A percentile compares a stretch with the other conserved stretches of the same genome.
These are phyloP conservation scores for Salvia hispanica DNA, from an alignment of 257 asterid species.

Conservation along the genomic window DNA sequence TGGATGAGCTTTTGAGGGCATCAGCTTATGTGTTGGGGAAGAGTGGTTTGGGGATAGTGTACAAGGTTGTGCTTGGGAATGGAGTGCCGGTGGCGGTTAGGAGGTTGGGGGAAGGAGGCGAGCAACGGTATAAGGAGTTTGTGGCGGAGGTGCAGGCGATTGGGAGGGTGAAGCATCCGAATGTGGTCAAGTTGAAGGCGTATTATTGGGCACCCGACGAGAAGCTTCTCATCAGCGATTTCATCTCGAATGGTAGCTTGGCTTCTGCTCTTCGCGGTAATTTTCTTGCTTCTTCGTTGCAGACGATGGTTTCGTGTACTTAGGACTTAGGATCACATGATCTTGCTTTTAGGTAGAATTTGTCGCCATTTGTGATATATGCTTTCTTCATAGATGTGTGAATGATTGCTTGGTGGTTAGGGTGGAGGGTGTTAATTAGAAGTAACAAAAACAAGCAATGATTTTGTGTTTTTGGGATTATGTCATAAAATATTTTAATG, in stretches of 20 bases:
- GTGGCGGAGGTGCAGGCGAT: slow-evolving; percentile 87
- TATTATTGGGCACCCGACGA: slow-evolving; percentile 98
- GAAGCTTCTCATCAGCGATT: slow-evolving; percentile 94
- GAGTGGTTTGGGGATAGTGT: slow-evolving; percentile 93
- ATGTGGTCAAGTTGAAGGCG: slow-evolving; percentile 82
- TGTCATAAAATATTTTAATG: too few species aligned
- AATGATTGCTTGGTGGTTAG: slow-evolving; percentile 22
- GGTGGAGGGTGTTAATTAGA: neutral
- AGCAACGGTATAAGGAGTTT: slow-evolving; percentile 88
- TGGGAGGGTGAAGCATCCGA: slow-evolving; percentile 88
- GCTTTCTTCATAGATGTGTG: slow-evolving; percentile 6
- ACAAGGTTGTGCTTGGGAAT: slow-evolving; percentile 92
- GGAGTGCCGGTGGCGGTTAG: slow-evolving; percentile 94
- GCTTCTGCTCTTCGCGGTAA: slow-evolving; percentile 87
- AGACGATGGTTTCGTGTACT: too few species aligned
- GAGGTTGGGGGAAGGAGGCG: slow-evolving; percentile 95
- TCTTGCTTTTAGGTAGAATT: neutral
- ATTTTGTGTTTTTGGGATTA: too few species aligned
- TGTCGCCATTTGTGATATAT: neutral
- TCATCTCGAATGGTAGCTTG: slow-evolving; percentile 82
- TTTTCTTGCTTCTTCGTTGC: slow-evolving; percentile 5
- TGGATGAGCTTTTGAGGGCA: slow-evolving; percentile 92
- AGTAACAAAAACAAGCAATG: too few species aligned
- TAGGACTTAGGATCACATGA: neutral
- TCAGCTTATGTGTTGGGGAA: slow-evolving; percentile 97